These are phyloP conservation scores for Pleurotus eryngii DNA, from an alignment of 768 basidiomycete genomes.

Conservation along the genomic window DNA sequence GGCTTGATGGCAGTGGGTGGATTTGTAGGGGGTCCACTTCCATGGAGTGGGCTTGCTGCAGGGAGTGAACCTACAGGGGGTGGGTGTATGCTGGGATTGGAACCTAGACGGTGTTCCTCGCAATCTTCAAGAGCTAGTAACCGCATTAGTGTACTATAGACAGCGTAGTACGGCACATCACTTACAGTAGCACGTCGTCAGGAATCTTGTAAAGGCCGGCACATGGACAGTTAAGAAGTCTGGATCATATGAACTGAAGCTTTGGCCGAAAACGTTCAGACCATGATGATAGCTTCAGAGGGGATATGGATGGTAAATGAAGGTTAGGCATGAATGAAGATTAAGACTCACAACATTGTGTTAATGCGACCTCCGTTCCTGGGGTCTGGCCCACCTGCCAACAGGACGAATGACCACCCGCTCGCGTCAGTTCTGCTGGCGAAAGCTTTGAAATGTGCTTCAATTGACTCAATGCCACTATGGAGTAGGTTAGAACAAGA, in stretches of 20 bases:
- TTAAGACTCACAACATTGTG: slow-evolving; percentile 33
- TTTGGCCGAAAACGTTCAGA: not conserved
- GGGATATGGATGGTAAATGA: not conserved
- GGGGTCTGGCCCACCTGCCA: not conserved
- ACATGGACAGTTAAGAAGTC: not conserved
- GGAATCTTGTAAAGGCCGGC: not conserved
- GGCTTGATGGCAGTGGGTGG: not conserved
- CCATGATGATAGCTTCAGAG: not conserved
- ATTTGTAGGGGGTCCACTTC: not conserved
- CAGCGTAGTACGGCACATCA: not conserved
- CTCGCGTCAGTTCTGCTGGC: not conserved
- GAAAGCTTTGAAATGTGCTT: not conserved
- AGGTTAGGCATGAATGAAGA: not conserved
- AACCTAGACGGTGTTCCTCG: not conserved
- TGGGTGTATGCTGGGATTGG: not conserved
- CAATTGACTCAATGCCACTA: not conserved
- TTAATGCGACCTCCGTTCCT: slow-evolving; percentile 65
- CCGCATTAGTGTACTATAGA: not conserved
- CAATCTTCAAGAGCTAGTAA: not conserved
- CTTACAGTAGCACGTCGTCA: not conserved
- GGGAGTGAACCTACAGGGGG: not conserved
- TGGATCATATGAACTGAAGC: not conserved
- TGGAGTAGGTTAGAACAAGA: not conserved
- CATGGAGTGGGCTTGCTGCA: not conserved
- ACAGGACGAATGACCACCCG: not conserved